Base-by-base conservation (phyloP, 1,139 yeast genomes). In the Kurtzmaniella quercitrusa region DNA sequence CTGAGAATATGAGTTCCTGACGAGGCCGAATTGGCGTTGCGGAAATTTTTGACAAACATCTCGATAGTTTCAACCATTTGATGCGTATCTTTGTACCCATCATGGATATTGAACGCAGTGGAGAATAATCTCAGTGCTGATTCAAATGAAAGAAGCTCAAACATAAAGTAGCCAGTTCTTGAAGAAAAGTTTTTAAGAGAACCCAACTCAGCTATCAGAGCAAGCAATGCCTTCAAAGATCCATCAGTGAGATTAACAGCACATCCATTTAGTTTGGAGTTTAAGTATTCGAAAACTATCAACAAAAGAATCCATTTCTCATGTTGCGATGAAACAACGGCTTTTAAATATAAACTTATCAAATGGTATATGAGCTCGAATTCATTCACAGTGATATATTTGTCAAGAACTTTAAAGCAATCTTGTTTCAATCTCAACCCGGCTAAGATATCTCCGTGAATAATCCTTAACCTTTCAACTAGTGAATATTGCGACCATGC, bases 51-150 rank as follows among this genome's bases (percentile, higher is more conserved):
- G 2, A 41, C 36, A 12, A 48, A 41, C n/a, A 44, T 45, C 2
- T 46, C 44, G 2, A 57, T 50, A 10, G 53, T 49, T 3, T 49
- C 52, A 12, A 41, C 37, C 1, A 59, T 39, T 16, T 46, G 40
- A n/a, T 39, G 41, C 34, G 51, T 53, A 40, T 71, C 77, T 37
- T 56, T 59, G 47, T 59, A 71, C 1, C 77, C 77, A 33, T 68
- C 68, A 47, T 58, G 66, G 2, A 61, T 33, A 12, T 47, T 46
- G 41, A 39, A 53, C 1, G 60, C 48, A 9, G 34, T 38, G 12
- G 17, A 12, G 18, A 34, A 16, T 6, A 39, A 15, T 24, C n/a
- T 16, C 11, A 41, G 33, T 3, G 14, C 17, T 14, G 38, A n/a
- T 14, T 19, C 11, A n/a, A 41, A 33, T 12, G 41, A 10, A 4